Conservation (phyloP, 192 early-diverging fungal species). For the Polychytrium aggregatum region DNA sequence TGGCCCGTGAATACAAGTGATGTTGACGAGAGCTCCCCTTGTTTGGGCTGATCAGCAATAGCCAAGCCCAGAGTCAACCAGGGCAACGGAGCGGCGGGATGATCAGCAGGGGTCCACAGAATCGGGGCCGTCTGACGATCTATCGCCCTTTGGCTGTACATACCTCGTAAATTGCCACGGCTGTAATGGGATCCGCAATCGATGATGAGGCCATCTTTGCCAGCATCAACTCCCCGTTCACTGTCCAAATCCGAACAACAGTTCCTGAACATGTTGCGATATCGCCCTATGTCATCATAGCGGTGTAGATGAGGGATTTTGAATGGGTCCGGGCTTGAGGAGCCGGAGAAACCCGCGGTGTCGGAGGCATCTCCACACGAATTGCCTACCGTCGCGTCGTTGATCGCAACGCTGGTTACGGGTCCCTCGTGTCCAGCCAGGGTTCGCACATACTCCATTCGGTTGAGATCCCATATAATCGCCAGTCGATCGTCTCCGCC, state of each 20-base stretch:
- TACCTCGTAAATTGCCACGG: slow-evolving; percentile 2
- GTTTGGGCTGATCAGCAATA: too few species aligned
- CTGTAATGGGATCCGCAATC: background rate
- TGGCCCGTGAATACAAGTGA: too few species aligned
- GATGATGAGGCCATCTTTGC: background rate
- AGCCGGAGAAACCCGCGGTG: too few species aligned
- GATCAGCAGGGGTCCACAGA: slow-evolving; percentile 1
- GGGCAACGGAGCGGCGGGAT: too few species aligned
- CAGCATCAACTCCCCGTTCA: slow-evolving; percentile 9
- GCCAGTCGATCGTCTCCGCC: slow-evolving; percentile 2
- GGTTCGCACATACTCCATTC: slow-evolving; percentile 2
- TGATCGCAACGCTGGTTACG: background rate
- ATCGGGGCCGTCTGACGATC: too few species aligned
- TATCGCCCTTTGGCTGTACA: background rate
- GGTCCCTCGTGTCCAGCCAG: slow-evolving; percentile 1
- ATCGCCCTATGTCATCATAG: slow-evolving; percentile 3
- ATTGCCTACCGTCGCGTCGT: slow-evolving; percentile 2
- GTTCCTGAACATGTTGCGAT: slow-evolving; percentile 1
- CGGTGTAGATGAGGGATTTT: background rate
- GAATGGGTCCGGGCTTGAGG: too few species aligned
- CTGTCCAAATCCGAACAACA: slow-evolving; percentile 1
- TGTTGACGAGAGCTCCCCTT: too few species aligned
- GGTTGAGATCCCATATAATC: slow-evolving; percentile 11
- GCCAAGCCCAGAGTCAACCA: too few species aligned
- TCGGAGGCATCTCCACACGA: background rate